These are phyloP conservation scores for Candida xyloterini DNA, from an alignment of 805 yeast genomes.

Conservation along the genomic window DNA sequence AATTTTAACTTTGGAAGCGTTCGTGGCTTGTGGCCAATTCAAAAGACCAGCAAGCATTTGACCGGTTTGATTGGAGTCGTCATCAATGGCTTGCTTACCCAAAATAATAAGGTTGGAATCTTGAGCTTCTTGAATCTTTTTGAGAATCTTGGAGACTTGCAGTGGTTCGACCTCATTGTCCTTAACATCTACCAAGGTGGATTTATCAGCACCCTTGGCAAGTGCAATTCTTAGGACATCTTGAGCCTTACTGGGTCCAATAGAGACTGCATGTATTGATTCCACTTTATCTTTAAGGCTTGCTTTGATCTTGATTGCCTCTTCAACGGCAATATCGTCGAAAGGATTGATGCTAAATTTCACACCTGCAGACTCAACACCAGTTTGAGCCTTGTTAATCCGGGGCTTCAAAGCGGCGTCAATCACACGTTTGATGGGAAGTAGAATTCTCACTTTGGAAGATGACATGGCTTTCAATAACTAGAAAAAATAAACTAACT, in stretches of 20 bases:
- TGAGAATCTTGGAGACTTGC: slow-evolving; percentile 80
- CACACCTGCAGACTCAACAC: slow-evolving; percentile 83
- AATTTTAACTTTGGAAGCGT: slow-evolving; percentile 80
- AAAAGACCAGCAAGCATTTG: slow-evolving; percentile 93
- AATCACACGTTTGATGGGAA: slow-evolving; percentile 92
- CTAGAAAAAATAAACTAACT: not conserved
- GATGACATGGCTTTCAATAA: slow-evolving; percentile 32
- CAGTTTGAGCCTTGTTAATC: slow-evolving; percentile 79
- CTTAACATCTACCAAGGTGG: slow-evolving; percentile 78
- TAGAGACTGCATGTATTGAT: slow-evolving; percentile 83
- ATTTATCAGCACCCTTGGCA: slow-evolving; percentile 91
- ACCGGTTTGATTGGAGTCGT: slow-evolving; percentile 92
- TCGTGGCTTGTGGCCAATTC: slow-evolving; percentile 96
- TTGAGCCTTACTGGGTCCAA: slow-evolving; percentile 83
- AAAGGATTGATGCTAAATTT: slow-evolving; percentile 94
- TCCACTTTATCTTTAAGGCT: slow-evolving; percentile 66
- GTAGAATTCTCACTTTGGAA: slow-evolving; percentile 67
- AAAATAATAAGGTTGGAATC: slow-evolving; percentile 75
- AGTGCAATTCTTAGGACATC: slow-evolving; percentile 85
- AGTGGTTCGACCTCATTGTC: slow-evolving; percentile 76
- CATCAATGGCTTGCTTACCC: slow-evolving; percentile 97
- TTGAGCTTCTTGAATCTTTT: slow-evolving; percentile 67
- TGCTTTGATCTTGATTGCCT: slow-evolving; percentile 77
- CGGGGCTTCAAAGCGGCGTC: slow-evolving; percentile 94
- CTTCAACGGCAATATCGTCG: slow-evolving; percentile 96